phyloP scores from a whole-genome alignment of 805 yeast genomes.

The Lachancea waltii region DNA sequence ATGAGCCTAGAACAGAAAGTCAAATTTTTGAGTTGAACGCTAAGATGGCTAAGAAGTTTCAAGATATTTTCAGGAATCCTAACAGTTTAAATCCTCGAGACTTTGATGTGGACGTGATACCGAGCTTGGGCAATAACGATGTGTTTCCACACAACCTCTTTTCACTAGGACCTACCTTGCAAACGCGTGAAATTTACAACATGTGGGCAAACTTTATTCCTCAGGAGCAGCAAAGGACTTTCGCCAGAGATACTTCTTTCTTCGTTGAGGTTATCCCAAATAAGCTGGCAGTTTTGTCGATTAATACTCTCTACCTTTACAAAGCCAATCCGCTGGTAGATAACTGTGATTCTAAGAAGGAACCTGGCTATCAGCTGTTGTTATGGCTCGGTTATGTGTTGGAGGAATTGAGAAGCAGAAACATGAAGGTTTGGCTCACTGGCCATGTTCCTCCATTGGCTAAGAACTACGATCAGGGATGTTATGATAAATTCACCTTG shows the following conservation, averaged over 20 bases:
- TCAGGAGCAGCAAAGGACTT: conserved; percentile 66
- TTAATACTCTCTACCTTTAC: conserved; percentile 71
- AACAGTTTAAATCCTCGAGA: conserved; percentile 40
- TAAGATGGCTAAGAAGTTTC: conserved; percentile 46
- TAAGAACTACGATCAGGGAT: conserved; percentile 66
- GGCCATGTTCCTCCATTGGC: conserved; percentile 88
- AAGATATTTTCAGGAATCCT: conserved; percentile 45
- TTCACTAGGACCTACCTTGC: conserved; percentile 83
- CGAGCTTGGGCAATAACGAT: conserved; percentile 80
- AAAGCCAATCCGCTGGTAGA: conserved; percentile 78
- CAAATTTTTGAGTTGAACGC: conserved; percentile 67
- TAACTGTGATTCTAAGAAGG: conserved; percentile 61
- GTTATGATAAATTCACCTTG: conserved; percentile 67
- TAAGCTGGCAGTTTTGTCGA: conserved; percentile 68
- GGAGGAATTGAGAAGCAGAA: conserved; percentile 62
- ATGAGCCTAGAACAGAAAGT: conserved; percentile 63
- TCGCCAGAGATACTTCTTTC: conserved; percentile 68
- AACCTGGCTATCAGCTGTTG: conserved; percentile 75
- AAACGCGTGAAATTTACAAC: conserved; percentile 67
- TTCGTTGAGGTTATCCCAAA: conserved; percentile 75
- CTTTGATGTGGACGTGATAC: conserved; percentile 48
- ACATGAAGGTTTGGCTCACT: conserved; percentile 78
- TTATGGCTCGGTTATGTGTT: conserved; percentile 73
- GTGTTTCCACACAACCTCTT: conserved; percentile 85
- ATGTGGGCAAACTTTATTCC: conserved; percentile 75